Evolutionary conservation across 2,329 filamentous ascomycete genomes (phyloP), one percentile per base, ranked within the genome.

Genomic region (Monosporascus sp.): DNA sequence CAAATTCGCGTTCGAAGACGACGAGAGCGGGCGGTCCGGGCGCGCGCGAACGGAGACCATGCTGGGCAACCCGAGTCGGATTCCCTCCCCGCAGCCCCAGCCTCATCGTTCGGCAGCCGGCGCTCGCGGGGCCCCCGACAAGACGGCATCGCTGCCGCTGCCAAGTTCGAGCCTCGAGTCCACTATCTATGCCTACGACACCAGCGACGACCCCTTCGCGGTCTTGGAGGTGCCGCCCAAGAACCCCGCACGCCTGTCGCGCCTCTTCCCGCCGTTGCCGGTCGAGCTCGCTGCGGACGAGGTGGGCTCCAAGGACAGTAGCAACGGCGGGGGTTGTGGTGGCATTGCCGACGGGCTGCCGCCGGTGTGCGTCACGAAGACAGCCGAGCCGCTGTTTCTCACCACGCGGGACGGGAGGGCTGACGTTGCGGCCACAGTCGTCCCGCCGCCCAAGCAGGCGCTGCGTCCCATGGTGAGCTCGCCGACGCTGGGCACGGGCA

Each of bases 181-280:
- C 45, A 59, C 53, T 14, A 54, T 58, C 19, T 56, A 60, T 24
- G 26, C 56, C 1, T 41, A 59, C 27, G 51, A 50, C n/a, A 24
- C 27, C 7, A 38, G 35, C n/a, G 59, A 64, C 37, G 65, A 68
- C 50, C 65, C 65, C 1, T 69, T 69, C 46, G 60, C 56, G 16
- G 48, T 35, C 3, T 38, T 52, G 2, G 56, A 60, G 5, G 37
- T 53, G n/a, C 26, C 47, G 7, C 55, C 61, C 14, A 40, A 37
- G 8, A 54, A 55, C 14, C 58, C 60, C 1, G 49, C 60, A 11
- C 62, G 63, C n/a, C 52, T 67, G 6, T 69, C 65, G 0, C 58
- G 63, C 17, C 44, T 68, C 2, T 67, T 67, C 55, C 62, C 64
- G 1, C 62, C 61, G 2, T 22, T 65, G 1, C 65, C 65, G 7